phyloP scores from a whole-genome alignment of 2,329 filamentous ascomycete species.

The Elsinoe necatrix region DNA sequence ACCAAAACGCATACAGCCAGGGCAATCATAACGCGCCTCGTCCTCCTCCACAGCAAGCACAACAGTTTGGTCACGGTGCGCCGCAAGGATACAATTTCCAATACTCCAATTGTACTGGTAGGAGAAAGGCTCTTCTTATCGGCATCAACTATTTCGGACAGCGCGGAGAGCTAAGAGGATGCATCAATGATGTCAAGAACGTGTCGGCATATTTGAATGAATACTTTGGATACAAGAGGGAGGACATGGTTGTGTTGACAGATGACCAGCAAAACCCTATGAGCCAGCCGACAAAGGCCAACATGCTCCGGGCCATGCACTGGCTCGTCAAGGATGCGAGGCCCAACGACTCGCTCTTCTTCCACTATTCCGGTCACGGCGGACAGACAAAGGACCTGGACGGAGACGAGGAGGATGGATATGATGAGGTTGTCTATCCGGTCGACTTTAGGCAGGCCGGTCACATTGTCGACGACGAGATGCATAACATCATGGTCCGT shows the following conservation, averaged over 20 bases:
- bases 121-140: conserved; percentile 80
- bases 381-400: conserved; percentile 74
- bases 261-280: conserved; percentile 96
- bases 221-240: conserved; percentile 83
- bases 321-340: conserved; percentile 92
- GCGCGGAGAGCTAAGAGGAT: conserved; percentile 79
- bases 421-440: conserved; percentile 76
- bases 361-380: conserved; percentile 88
- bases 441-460: conserved; percentile 73
- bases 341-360: conserved; percentile 91
- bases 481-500: conserved; percentile 71
- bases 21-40: conserved; percentile 44
- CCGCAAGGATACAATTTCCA: conserved; percentile 75
- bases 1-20: conserved; percentile 48
- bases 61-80: conserved; percentile 71
- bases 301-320: conserved; percentile 92
- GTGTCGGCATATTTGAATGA: conserved; percentile 87
- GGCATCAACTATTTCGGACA: conserved; percentile 97
- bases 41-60: conserved; percentile 32
- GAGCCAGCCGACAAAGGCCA: conserved; percentile 93
- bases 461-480: conserved; percentile 75
- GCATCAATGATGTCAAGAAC: conserved; percentile 96
- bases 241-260: conserved; percentile 95
- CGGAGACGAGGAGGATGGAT: conserved; percentile 72
- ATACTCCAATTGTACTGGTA: conserved; percentile 84